phyloP scores from a whole-genome alignment of 2,329 filamentous ascomycete species.

The Byssoonygena ceratinophila region DNA sequence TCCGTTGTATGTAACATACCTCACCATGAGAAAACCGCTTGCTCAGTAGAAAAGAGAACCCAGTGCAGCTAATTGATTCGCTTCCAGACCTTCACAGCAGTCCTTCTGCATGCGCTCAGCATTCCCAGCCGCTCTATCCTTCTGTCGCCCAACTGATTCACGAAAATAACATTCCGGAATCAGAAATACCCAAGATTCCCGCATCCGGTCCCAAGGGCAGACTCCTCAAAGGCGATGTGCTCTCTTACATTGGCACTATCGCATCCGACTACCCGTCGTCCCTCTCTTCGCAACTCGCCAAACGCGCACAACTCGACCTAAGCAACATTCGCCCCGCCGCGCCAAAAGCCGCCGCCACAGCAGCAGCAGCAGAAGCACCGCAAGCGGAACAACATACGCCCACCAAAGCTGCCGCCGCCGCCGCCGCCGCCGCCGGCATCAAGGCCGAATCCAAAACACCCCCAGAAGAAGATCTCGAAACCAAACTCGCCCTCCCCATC shows the following conservation, averaged over 20 bases:
- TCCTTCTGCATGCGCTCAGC: not conserved
- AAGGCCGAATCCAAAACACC: slow-evolving; percentile 20
- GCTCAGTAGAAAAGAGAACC: not conserved
- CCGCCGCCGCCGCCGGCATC: slow-evolving; percentile 12
- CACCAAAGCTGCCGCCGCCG: slow-evolving; percentile 10
- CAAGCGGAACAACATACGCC: slow-evolving; percentile 22
- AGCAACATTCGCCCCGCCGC: slow-evolving; percentile 81
- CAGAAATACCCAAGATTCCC: slow-evolving; percentile 68
- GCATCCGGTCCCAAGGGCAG: slow-evolving; percentile 80
- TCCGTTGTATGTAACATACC: not conserved
- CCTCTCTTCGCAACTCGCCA: slow-evolving; percentile 59
- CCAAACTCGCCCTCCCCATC: slow-evolving; percentile 58
- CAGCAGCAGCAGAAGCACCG: slow-evolving; percentile 6
- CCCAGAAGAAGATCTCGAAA: slow-evolving; percentile 22
- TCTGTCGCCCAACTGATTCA: slow-evolving; percentile 76
- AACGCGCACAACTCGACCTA: slow-evolving; percentile 76
- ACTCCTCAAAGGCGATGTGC: slow-evolving; percentile 86
- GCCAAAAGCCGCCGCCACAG: slow-evolving; percentile 24
- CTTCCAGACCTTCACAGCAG: not conserved
- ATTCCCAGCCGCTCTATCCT: slow-evolving; percentile 49
- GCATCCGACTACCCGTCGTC: slow-evolving; percentile 58
- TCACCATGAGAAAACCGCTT: not conserved
- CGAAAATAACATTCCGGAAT: slow-evolving; percentile 63
- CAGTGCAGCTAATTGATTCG: not conserved
- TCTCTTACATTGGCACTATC: slow-evolving; percentile 77